Evolutionary conservation across 495 filamentous ascomycete genomes (phyloP).

Genomic region (Xylaria flabelliformis): DNA sequence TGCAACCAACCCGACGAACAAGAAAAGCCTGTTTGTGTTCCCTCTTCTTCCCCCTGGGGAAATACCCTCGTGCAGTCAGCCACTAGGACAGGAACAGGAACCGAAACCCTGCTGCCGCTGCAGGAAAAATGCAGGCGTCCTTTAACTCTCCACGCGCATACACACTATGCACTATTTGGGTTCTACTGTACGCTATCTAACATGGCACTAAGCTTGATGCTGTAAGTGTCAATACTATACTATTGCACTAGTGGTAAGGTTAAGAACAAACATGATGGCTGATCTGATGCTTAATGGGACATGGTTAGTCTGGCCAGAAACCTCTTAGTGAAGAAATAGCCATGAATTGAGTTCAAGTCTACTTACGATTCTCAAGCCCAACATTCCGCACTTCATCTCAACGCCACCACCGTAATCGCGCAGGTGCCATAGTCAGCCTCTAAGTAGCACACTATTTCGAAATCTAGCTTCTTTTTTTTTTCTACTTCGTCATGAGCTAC

Average conservation of each 20-base stretch:
- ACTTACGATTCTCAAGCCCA: background rate
- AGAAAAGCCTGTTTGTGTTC: slow-evolving; percentile 14
- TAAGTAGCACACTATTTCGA: background rate
- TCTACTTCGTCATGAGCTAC: background rate
- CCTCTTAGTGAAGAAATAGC: background rate
- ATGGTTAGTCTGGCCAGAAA: background rate
- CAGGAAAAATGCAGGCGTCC: slow-evolving; percentile 4
- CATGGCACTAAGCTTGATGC: background rate
- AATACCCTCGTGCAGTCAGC: slow-evolving; percentile 20
- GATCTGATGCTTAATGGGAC: background rate
- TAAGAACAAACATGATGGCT: background rate
- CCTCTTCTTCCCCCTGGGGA: slow-evolving; percentile 22
- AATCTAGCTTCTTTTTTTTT: background rate
- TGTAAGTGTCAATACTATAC: background rate
- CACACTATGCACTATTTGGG: slow-evolving; percentile 6
- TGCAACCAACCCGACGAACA: background rate
- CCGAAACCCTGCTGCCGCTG: slow-evolving; percentile 21
- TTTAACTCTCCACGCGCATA: slow-evolving; percentile 7
- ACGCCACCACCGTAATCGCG: slow-evolving; percentile 12
- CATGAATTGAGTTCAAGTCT: background rate
- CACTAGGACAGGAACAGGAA: slow-evolving; percentile 18
- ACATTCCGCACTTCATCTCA: background rate
- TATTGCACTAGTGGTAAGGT: background rate
- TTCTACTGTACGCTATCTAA: background rate
- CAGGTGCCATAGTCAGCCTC: background rate